These are phyloP conservation scores for Globisporangium yorkense DNA, from an alignment of 352 stramenopile genomes.

Conservation along the genomic window DNA sequence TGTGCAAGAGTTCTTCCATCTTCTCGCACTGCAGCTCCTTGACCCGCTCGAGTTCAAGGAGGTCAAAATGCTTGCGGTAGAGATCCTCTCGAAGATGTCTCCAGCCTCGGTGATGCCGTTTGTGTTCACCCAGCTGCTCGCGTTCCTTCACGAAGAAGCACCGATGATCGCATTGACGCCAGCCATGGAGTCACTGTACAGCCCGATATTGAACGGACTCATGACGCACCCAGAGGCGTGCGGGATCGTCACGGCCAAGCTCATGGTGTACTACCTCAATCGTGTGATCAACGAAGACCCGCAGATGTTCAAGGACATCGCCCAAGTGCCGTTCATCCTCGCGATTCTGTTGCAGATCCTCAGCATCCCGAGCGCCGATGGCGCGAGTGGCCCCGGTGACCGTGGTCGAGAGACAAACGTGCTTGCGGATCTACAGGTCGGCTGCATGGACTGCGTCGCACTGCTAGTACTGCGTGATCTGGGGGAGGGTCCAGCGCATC, in stretches of 20 bases:
- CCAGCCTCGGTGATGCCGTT: slow-evolving; percentile 26
- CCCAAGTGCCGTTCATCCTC: slow-evolving; percentile 20
- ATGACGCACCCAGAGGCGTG: slow-evolving; percentile 17
- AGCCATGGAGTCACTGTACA: slow-evolving; percentile 8
- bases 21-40: slow-evolving; percentile 31
- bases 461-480: slow-evolving; percentile 31
- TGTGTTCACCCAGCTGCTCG: slow-evolving; percentile 29
- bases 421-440: slow-evolving; percentile 57
- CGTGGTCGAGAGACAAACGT: slow-evolving; percentile 11
- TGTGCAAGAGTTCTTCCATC: slow-evolving; percentile 25
- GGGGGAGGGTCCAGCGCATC: not conserved
- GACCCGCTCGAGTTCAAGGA: slow-evolving; percentile 77
- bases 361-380: slow-evolving; percentile 24
- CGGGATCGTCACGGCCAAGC: slow-evolving; percentile 52
- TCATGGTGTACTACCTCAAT: slow-evolving; percentile 79
- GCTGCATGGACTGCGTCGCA: slow-evolving; percentile 63
- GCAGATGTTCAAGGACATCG: slow-evolving; percentile 15
- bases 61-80: slow-evolving; percentile 61
- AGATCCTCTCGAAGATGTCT: slow-evolving; percentile 47
- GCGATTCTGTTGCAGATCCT: slow-evolving; percentile 44
- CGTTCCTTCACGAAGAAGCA: slow-evolving; percentile 32
- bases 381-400: not conserved
- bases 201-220: slow-evolving; percentile 13
- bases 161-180: not conserved
- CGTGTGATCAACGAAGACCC: slow-evolving; percentile 43